These are phyloP conservation scores for Spinacia oleracea DNA, from an alignment of 179 eudicot species.

Conservation along the genomic window DNA sequence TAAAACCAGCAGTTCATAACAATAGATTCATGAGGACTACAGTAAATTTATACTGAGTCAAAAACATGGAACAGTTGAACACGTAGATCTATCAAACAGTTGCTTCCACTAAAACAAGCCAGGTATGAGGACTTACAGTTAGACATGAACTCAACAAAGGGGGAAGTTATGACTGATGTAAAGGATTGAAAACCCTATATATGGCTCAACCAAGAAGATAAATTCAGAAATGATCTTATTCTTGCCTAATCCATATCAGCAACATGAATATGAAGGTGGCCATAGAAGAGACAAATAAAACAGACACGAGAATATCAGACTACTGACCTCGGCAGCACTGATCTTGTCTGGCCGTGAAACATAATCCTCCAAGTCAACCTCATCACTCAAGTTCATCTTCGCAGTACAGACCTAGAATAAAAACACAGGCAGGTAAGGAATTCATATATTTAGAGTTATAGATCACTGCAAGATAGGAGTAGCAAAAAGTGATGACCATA, in stretches of 20 bases:
- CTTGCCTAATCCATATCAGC: background rate
- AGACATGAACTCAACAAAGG: background rate
- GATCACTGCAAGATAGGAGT: background rate
- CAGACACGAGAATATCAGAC: constrained; percentile 2
- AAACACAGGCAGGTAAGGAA: background rate
- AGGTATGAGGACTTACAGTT: background rate
- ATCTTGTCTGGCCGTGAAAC: constrained; percentile 94
- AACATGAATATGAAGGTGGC: background rate
- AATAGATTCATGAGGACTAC: background rate
- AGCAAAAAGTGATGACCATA: background rate
- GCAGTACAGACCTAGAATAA: constrained; percentile 74
- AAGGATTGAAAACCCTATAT: background rate
- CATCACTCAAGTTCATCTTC: constrained; percentile 91
- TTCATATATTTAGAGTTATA: background rate
- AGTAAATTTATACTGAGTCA: background rate
- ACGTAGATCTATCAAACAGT: background rate
- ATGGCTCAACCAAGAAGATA: background rate
- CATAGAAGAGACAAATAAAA: background rate
- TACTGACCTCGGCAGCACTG: constrained; percentile 91
- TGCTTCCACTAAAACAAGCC: background rate
- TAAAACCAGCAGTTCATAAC: background rate
- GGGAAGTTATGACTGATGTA: background rate
- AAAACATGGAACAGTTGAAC: background rate
- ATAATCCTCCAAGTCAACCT: constrained; percentile 94
- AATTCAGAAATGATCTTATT: background rate